Evolutionary conservation across 257 asterid genomes (phyloP).

Genomic region (Coffea canephora): DNA sequence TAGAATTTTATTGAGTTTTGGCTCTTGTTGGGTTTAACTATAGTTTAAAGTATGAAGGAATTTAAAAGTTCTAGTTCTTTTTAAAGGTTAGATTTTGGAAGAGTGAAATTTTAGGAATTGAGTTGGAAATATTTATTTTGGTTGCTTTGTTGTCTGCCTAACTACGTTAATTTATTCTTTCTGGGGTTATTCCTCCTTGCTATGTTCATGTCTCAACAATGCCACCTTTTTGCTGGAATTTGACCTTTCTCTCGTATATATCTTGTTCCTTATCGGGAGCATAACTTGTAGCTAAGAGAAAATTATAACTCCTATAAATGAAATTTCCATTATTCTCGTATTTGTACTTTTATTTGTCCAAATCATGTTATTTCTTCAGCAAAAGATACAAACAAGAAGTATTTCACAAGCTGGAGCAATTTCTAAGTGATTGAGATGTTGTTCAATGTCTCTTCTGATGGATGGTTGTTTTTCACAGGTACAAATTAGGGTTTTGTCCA

Average conservation of each 20-base stretch:
- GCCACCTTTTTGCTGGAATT: not conserved
- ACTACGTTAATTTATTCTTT: too few species aligned
- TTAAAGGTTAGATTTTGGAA: not conserved
- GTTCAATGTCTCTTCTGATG: slow-evolving; percentile 20
- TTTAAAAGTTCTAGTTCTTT: not conserved
- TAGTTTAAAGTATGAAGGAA: not conserved
- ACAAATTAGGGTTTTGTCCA: slow-evolving; percentile 94
- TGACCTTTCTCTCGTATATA: not conserved
- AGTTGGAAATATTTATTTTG: not conserved
- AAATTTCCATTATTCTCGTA: not conserved
- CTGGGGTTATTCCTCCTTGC: not conserved
- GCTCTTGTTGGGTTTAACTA: not conserved
- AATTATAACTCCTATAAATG: not conserved
- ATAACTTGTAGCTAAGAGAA: too few species aligned
- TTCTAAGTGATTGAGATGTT: not conserved
- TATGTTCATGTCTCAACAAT: not conserved
- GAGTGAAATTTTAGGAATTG: not conserved
- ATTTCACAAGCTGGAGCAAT: not conserved
- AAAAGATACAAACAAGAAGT: not conserved
- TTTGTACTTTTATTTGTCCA: not conserved
- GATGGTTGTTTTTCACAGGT: slow-evolving; percentile 52
- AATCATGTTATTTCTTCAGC: not conserved
- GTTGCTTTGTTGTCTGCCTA: not conserved
- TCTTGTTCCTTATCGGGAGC: not conserved
- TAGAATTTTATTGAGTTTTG: not conserved